Evolutionary conservation across 768 basidiomycete species (phyloP).

Genomic region (Pisolithus albus): DNA sequence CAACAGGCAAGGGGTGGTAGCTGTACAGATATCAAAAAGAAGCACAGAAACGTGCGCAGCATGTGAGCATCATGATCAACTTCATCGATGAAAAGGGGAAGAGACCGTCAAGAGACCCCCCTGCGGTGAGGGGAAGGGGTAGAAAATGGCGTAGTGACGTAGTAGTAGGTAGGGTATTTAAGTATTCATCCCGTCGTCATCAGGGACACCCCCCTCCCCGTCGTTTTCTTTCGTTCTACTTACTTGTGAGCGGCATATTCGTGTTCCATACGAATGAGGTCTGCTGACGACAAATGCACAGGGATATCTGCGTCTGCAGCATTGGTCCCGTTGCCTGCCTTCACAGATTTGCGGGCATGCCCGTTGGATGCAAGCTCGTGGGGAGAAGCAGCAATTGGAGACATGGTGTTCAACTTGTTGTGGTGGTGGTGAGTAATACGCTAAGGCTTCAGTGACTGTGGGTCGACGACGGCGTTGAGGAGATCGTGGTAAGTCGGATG

Average conservation of each 20-base stretch:
- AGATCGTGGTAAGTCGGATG: too few relatives aligned
- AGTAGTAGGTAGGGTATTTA: background rate
- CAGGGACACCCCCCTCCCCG: slow-evolving; percentile 7
- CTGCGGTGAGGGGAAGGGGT: background rate
- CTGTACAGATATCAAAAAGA: slow-evolving; percentile 43
- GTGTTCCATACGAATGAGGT: slow-evolving; percentile 76
- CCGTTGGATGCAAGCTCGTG: slow-evolving; percentile 8
- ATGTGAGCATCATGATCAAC: slow-evolving; percentile 18
- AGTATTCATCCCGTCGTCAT: slow-evolving; percentile 1
- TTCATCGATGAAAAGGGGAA: slow-evolving; percentile 17
- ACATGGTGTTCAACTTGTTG: slow-evolving; percentile 10
- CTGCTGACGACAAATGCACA: slow-evolving; percentile 45
- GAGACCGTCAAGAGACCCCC: slow-evolving; percentile 10
- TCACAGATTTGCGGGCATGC: slow-evolving; percentile 10
- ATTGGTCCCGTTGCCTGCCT: slow-evolving; percentile 3
- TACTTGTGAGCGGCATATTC: slow-evolving; percentile 86
- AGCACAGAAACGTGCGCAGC: slow-evolving; percentile 31
- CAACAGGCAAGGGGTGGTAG: slow-evolving; percentile 92
- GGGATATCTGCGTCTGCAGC: background rate
- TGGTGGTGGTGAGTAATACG: background rate
- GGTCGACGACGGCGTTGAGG: too few relatives aligned
- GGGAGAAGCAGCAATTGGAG: slow-evolving; percentile 16
- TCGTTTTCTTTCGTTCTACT: slow-evolving; percentile 27
- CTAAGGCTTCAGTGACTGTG: background rate
- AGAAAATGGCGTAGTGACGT: background rate